Conservation (phyloP, 139 green algal genomes). For the Spirogloea muscicola region DNA sequence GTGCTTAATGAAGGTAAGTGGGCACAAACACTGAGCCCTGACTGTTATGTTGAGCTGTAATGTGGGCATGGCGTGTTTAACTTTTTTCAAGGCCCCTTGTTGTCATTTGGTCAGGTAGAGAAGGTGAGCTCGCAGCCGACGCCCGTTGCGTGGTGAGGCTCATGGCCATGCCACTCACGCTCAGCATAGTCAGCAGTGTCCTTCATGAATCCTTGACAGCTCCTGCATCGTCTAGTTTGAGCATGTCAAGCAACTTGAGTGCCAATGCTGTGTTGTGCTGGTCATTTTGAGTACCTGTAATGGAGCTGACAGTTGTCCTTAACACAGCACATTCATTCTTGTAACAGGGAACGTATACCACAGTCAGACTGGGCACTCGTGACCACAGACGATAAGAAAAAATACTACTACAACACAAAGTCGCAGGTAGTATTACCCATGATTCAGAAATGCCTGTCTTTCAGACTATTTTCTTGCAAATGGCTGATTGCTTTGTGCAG, state of each 20-base stretch:
- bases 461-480: not conserved
- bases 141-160: constrained; percentile 11
- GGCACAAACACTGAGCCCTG: too few relatives aligned
- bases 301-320: not conserved
- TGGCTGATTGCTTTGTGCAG: not conserved
- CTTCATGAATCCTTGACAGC: not conserved
- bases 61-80: not conserved
- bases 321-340: not conserved
- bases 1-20: too few relatives aligned
- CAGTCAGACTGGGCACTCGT: constrained; percentile 79
- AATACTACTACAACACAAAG: constrained; percentile 69
- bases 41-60: too few relatives aligned
- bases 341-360: constrained; percentile 25
- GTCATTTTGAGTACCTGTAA: constrained; percentile 3
- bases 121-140: constrained; percentile 22
- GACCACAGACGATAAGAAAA: constrained; percentile 64
- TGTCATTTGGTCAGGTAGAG: not conserved
- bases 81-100: too few relatives aligned
- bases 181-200: not conserved
- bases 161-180: not conserved
- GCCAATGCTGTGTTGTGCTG: not conserved
- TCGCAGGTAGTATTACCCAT: constrained; percentile 17
- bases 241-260: too few relatives aligned
- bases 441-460: not conserved
- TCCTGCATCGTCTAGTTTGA: not conserved